Evolutionary conservation across 2,329 filamentous ascomycete genomes (phyloP).

Genomic region (Cytospora schulzeri): DNA sequence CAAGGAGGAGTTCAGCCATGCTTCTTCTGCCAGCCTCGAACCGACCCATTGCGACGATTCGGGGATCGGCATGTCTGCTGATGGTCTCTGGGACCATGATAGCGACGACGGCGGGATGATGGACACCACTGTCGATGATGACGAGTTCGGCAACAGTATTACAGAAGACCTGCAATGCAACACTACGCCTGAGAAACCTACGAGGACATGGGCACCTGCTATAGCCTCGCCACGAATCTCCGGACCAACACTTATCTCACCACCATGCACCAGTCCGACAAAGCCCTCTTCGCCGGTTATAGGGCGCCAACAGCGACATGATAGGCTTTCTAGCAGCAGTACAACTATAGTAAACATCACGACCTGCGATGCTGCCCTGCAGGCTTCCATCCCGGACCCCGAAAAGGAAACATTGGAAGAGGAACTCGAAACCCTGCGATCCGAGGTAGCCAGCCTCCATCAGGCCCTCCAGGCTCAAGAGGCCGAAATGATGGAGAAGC

Average conservation of each 20-base stretch:
- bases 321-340: background rate
- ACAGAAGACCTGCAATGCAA: conserved; percentile 11
- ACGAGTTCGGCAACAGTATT: conserved; percentile 7
- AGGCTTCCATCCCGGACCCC: conserved; percentile 3
- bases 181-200: background rate
- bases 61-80: conserved; percentile 15
- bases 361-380: background rate
- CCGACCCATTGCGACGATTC: conserved; percentile 7
- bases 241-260: conserved; percentile 14
- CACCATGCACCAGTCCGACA: conserved; percentile 23
- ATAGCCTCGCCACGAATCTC: background rate
- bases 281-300: conserved; percentile 9
- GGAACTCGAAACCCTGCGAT: conserved; percentile 15
- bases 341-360: background rate
- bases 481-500: conserved; percentile 8
- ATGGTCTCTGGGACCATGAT: conserved; percentile 17
- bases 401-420: background rate
- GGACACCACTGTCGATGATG: background rate
- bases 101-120: conserved; percentile 9
- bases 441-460: conserved; percentile 13
- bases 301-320: background rate
- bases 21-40: background rate
- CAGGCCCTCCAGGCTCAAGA: conserved; percentile 5
- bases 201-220: background rate
- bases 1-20: background rate